phyloP scores from a whole-genome alignment of 352 stramenopile species.

The Phytopythium delawarense region DNA sequence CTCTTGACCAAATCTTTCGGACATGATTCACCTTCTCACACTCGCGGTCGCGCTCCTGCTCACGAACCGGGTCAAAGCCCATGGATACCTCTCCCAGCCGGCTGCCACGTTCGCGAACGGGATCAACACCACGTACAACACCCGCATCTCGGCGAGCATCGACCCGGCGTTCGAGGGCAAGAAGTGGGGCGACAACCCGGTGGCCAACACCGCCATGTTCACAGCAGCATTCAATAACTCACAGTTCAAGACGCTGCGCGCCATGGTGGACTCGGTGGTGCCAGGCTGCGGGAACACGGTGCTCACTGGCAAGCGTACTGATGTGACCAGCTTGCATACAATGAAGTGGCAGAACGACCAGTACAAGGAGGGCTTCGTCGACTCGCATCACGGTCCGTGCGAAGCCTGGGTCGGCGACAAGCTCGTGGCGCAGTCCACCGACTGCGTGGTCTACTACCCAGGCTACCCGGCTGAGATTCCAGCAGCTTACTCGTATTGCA shows the following conservation, averaged over 20 bases:
- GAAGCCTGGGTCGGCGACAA: constrained; percentile 43
- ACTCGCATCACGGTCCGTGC: constrained; percentile 40
- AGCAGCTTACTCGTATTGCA: constrained; percentile 48
- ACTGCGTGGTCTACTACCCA: constrained; percentile 22
- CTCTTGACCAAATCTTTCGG: too few relatives aligned
- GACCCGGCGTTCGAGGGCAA: constrained; percentile 24
- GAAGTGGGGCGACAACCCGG: constrained; percentile 34
- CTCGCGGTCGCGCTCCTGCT: constrained; percentile 14
- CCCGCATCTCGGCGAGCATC: constrained; percentile 18
- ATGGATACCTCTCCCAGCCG: constrained; percentile 39
- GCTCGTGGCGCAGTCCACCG: constrained; percentile 29
- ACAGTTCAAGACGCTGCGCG: constrained; percentile 25
- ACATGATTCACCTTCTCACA: too few relatives aligned
- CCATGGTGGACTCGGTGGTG: constrained; percentile 23
- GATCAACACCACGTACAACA: constrained; percentile 30
- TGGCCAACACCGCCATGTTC: constrained; percentile 31
- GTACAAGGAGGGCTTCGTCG: constrained; percentile 34
- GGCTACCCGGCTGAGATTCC: constrained; percentile 42
- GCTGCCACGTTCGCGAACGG: constrained; percentile 25
- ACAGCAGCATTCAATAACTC: constrained; percentile 26
- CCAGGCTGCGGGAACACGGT: too few relatives aligned
- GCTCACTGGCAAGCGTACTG: too few relatives aligned
- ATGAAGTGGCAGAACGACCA: constrained; percentile 46
- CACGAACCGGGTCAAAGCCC: constrained; percentile 15
- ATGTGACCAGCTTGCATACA: too few relatives aligned